These are phyloP conservation scores for Pholiota adiposa DNA, from an alignment of 1,284 basidiomycete genomes.

Conservation along the genomic window DNA sequence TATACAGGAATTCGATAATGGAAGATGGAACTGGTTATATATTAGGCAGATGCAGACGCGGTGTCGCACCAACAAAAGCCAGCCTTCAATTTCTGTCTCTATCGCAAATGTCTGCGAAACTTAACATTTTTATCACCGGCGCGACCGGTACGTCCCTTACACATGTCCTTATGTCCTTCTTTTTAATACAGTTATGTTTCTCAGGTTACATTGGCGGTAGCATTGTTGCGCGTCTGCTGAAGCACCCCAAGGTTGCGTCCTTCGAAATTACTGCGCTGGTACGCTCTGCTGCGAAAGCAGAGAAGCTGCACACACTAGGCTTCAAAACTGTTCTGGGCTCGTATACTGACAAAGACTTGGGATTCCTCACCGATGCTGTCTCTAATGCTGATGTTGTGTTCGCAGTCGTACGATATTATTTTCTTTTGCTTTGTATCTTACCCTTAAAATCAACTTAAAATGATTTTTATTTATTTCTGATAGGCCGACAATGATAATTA, in stretches of 20 bases:
- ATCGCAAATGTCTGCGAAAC: constrained; percentile 10
- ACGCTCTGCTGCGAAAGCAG: constrained; percentile 44
- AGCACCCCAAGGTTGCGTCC: constrained; percentile 35
- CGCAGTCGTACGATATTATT: constrained; percentile 27
- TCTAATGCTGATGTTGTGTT: constrained; percentile 39
- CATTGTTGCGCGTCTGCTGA: constrained; percentile 42
- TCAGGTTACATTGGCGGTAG: constrained; percentile 48
- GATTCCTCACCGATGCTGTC: constrained; percentile 27
- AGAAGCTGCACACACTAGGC: constrained; percentile 38
- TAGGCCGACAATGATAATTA: constrained; percentile 49
- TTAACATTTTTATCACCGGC: constrained; percentile 26
- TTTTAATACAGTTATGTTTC: neutral
- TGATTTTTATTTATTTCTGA: neutral
- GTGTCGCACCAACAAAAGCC: neutral
- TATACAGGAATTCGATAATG: neutral
- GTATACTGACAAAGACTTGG: constrained; percentile 36
- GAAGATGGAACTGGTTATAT: neutral
- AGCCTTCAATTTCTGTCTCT: neutral
- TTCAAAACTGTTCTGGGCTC: constrained; percentile 44
- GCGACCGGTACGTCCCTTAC: constrained; percentile 21
- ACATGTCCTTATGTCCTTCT: neutral
- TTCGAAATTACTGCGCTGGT: constrained; percentile 46
- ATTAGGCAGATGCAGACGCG: neutral
- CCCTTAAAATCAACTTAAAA: neutral
- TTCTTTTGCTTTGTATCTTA: neutral